Evolutionary conservation across 1,284 basidiomycete genomes (phyloP).

Genomic region (Pisolithus thermaeus): DNA sequence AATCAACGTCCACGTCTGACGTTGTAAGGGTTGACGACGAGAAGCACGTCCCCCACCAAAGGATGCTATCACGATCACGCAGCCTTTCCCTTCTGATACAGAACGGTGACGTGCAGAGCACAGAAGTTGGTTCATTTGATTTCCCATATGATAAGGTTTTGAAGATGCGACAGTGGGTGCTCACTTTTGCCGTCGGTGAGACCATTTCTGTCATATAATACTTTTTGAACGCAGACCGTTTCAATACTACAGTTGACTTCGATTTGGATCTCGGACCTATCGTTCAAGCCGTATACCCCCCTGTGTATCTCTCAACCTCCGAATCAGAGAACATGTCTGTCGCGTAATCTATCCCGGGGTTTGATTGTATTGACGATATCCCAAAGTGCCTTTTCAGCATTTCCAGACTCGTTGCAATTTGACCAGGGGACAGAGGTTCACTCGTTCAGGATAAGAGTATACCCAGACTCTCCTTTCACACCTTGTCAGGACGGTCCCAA

Average conservation of each 20-base stretch:
- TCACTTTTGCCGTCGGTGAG: conserved; percentile 71
- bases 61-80: conserved; percentile 31
- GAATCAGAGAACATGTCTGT: conserved; percentile 85
- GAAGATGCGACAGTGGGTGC: conserved; percentile 70
- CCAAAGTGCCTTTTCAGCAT: conserved; percentile 86
- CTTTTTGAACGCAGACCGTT: neutral
- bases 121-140: conserved; percentile 22
- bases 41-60: conserved; percentile 2
- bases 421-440: conserved; percentile 69
- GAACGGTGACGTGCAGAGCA: conserved; percentile 5
- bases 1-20: conserved; percentile 22
- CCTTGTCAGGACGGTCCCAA: conserved; percentile 24
- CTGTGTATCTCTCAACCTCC: conserved; percentile 51
- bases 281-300: conserved; percentile 67
- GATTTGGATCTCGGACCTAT: conserved; percentile 86
- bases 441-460: conserved; percentile 65
- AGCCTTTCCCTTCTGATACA: conserved; percentile 33
- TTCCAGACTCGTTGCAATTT: conserved; percentile 86
- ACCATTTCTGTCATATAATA: neutral
- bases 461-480: conserved; percentile 18
- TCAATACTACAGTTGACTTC: conserved; percentile 61
- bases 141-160: conserved; percentile 44
- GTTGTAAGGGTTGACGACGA: conserved; percentile 12
- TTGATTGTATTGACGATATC: conserved; percentile 12
- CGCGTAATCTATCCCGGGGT: conserved; percentile 1